Percentiles rank a stretch among this genome's conserved stretches.
These are phyloP conservation scores for Pisolithus microcarpus DNA, from an alignment of 768 basidiomycete species.

Conservation along the genomic window DNA sequence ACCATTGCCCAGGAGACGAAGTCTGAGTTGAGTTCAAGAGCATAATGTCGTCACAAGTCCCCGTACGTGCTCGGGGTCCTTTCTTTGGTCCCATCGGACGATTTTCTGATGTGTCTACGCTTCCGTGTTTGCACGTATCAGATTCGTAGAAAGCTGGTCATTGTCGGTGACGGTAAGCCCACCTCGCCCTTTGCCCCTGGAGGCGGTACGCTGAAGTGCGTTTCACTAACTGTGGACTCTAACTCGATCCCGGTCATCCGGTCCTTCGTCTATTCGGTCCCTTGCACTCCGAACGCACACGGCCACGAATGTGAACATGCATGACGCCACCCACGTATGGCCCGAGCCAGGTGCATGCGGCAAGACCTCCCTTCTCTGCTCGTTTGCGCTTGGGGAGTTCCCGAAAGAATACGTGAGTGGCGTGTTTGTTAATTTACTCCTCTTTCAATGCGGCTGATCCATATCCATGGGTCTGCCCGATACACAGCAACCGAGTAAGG, in stretches of 20 bases:
- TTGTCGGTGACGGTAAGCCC: conserved; percentile 88
- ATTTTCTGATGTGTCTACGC: background rate
- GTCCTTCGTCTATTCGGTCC: background rate
- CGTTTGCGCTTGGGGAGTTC: conserved; percentile 91
- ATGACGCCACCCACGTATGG: conserved; percentile 13
- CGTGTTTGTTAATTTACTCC: background rate
- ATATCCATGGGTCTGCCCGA: conserved; percentile 3
- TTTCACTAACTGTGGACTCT: too few relatives aligned
- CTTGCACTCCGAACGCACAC: background rate
- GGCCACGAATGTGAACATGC: background rate
- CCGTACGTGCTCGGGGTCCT: conserved; percentile 36
- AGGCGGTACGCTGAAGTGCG: too few relatives aligned
- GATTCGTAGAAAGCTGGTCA: conserved; percentile 94
- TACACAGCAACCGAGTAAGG: conserved; percentile 42
- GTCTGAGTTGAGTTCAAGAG: conserved; percentile 1
- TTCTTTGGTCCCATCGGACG: background rate
- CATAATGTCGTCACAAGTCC: conserved; percentile 47
- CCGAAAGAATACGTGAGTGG: conserved; percentile 88
- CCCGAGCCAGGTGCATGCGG: conserved; percentile 75
- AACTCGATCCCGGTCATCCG: background rate
- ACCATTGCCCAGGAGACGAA: too few relatives aligned
- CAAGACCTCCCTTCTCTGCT: conserved; percentile 87
- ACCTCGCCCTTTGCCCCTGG: background rate
- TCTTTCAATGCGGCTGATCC: background rate
- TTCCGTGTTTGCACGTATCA: conserved; percentile 23